Evolutionary conservation across 2,329 filamentous ascomycete species (phyloP).

Genomic region (Leptographium radiaticola): DNA sequence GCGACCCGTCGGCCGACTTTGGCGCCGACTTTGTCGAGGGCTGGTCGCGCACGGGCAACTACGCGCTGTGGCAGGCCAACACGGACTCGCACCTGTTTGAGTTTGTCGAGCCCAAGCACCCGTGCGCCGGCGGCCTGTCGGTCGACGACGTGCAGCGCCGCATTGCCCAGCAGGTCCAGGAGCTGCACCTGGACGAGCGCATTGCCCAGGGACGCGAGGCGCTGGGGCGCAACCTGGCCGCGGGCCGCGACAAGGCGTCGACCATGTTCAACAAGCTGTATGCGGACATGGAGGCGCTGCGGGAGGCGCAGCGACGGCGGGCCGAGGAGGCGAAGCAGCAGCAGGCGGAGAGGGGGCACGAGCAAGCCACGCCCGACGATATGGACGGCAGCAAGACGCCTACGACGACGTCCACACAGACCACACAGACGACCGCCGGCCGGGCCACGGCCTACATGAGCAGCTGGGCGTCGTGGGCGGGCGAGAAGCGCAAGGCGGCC

Average conservation of each 20-base stretch:
- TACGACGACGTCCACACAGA: conserved; percentile 26
- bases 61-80: conserved; percentile 69
- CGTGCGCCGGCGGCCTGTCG: conserved; percentile 80
- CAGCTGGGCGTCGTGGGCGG: conserved; percentile 57
- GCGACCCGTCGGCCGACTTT: conserved; percentile 68
- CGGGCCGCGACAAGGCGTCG: conserved; percentile 76
- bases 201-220: conserved; percentile 74
- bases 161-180: conserved; percentile 81
- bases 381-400: background rate
- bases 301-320: conserved; percentile 57
- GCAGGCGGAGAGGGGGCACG: background rate
- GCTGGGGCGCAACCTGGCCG: conserved; percentile 77
- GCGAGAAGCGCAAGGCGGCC: conserved; percentile 58
- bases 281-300: conserved; percentile 73
- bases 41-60: conserved; percentile 84
- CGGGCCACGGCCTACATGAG: conserved; percentile 53
- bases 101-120: conserved; percentile 84
- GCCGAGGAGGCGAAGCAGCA: conserved; percentile 35
- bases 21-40: conserved; percentile 71
- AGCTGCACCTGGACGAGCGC: conserved; percentile 84
- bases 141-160: conserved; percentile 91
- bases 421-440: conserved; percentile 34
- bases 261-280: conserved; percentile 81
- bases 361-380: too few species aligned
- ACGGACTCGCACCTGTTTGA: conserved; percentile 86